Percentiles rank a stretch among this genome's conserved stretches.
Conservation (phyloP, 1,284 basidiomycete species). For the Malassezia obtusa region DNA sequence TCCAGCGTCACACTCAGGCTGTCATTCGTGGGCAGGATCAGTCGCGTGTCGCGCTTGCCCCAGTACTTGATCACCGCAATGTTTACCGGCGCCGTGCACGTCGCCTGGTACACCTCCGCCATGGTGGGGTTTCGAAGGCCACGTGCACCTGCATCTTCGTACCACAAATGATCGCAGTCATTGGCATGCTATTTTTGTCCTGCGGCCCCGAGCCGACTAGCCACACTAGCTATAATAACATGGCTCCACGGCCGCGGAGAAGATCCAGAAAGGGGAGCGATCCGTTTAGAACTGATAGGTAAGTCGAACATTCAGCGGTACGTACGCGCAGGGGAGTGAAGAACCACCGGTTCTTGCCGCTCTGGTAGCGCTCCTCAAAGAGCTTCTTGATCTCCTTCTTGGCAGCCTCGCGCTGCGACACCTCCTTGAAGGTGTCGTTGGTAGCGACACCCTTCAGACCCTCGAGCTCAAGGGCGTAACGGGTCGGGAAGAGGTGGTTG, state of each 20-base stretch:
- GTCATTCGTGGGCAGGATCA: constrained; percentile 94
- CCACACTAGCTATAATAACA: not conserved
- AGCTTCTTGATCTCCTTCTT: constrained; percentile 47
- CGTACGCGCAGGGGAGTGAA: constrained; percentile 48
- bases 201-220: not conserved
- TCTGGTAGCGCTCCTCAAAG: constrained; percentile 47
- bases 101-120: constrained; percentile 62
- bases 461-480: constrained; percentile 48
- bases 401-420: constrained; percentile 46
- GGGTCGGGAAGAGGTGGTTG: constrained; percentile 49
- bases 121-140: constrained; percentile 12
- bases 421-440: constrained; percentile 47
- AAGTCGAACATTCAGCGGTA: not conserved
- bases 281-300: constrained; percentile 14
- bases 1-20: constrained; percentile 93
- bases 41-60: constrained; percentile 91
- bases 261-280: not conserved
- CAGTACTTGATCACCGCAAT: constrained; percentile 89
- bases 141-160: not conserved
- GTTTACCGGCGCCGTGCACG: constrained; percentile 84
- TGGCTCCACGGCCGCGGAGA: not conserved
- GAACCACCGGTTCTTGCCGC: constrained; percentile 49
- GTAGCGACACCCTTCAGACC: constrained; percentile 44
- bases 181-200: constrained; percentile 18
- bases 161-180: constrained; percentile 4